Conservation (phyloP, 164 flowering plant species). For the Berberis vulgaris region DNA sequence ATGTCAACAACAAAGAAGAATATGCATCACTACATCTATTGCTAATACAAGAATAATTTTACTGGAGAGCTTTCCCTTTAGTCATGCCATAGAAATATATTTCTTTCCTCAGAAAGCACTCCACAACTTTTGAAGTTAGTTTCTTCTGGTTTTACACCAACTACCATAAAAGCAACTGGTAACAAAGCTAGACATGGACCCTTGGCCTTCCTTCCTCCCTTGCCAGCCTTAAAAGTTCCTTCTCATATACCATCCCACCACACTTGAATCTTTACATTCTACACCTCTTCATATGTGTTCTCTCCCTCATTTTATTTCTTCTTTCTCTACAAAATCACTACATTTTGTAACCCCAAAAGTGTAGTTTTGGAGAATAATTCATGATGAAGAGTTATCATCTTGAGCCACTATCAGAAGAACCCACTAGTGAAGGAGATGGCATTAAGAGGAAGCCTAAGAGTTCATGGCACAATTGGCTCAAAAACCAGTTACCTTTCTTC, state of each 20-base stretch:
- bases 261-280: background rate
- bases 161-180: background rate
- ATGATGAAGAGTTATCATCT: background rate
- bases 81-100: no score
- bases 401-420: conserved; percentile 1
- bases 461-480: background rate
- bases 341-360: background rate
- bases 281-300: background rate
- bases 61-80: no score
- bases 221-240: background rate
- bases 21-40: no score
- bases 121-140: no score
- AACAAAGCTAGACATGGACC: background rate
- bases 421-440: background rate
- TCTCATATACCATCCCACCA: background rate
- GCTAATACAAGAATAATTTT: no score
- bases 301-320: background rate
- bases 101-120: no score
- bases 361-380: no score
- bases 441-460: background rate
- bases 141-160: background rate
- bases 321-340: background rate
- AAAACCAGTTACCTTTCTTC: background rate
- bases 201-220: background rate
- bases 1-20: no score